Percentiles rank a stretch among this genome's conserved stretches.
phyloP scores from a whole-genome alignment of 495 filamentous ascomycete genomes.

The Apodospora peruviana region DNA sequence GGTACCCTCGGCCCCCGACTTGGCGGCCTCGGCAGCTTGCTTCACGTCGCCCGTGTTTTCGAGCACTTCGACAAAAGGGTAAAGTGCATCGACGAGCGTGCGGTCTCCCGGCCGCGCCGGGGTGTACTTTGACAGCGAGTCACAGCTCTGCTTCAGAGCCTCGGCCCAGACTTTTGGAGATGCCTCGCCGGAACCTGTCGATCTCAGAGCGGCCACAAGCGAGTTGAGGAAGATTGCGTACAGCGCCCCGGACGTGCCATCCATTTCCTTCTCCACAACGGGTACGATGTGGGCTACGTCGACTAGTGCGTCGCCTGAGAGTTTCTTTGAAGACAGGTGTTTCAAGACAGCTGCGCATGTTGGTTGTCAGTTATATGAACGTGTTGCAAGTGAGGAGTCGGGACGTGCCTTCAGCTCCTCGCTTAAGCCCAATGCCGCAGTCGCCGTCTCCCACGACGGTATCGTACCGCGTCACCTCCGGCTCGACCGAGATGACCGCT shows the following conservation, averaged over 20 bases:
- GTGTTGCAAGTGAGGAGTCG: neutral
- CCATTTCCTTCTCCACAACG: constrained; percentile 86
- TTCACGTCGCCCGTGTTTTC: constrained; percentile 55
- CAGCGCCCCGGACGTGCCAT: constrained; percentile 90
- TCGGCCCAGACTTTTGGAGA: constrained; percentile 63
- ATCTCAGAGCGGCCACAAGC: constrained; percentile 68
- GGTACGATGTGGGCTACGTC: constrained; percentile 72
- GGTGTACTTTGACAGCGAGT: constrained; percentile 75
- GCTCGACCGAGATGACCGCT: constrained; percentile 68
- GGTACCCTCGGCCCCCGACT: constrained; percentile 71
- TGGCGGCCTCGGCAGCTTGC: constrained; percentile 68
- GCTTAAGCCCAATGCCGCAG: constrained; percentile 84
- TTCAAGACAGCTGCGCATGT: constrained; percentile 68
- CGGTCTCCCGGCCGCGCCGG: constrained; percentile 85
- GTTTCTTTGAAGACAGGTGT: constrained; percentile 51
- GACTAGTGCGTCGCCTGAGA: constrained; percentile 62
- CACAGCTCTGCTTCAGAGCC: constrained; percentile 65
- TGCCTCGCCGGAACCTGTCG: constrained; percentile 29
- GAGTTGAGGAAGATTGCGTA: constrained; percentile 96
- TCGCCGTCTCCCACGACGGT: constrained; percentile 94
- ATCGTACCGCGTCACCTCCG: constrained; percentile 82
- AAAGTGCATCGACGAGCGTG: constrained; percentile 84
- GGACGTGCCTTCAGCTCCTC: constrained; percentile 72
- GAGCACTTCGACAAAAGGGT: constrained; percentile 77
- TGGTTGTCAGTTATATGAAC: constrained; percentile 3